A percentile compares a stretch with the other conserved stretches of the same genome.
These are phyloP conservation scores for Calonectria naviculata DNA, from an alignment of 2,329 filamentous ascomycete genomes.

Conservation along the genomic window DNA sequence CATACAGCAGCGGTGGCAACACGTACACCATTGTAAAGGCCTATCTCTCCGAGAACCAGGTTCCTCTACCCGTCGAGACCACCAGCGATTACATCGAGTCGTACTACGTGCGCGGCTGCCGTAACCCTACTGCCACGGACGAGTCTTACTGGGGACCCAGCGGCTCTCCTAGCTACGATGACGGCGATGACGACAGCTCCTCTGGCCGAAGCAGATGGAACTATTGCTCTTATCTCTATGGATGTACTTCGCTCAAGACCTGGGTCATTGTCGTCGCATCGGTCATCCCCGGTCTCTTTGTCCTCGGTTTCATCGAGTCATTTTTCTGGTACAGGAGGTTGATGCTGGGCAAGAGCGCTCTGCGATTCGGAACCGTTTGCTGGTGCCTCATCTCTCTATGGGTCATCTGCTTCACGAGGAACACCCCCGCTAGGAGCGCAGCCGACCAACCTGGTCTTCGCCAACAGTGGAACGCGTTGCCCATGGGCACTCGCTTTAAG, in stretches of 20 bases:
- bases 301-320: conserved; percentile 44
- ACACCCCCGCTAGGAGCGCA: conserved; percentile 13
- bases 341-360: conserved; percentile 43
- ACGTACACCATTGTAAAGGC: conserved; percentile 27
- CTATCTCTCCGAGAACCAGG: conserved; percentile 20
- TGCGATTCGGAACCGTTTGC: conserved; percentile 43
- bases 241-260: conserved; percentile 15
- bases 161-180: background rate
- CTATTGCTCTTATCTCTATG: background rate
- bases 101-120: conserved; percentile 32
- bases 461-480: conserved; percentile 23
- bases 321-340: conserved; percentile 46
- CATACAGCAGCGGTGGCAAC: conserved; percentile 7
- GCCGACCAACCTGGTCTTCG: conserved; percentile 24
- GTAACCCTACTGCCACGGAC: conserved; percentile 26
- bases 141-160: conserved; percentile 17
- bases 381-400: conserved; percentile 41
- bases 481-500: conserved; percentile 15
- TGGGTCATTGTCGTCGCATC: conserved; percentile 40
- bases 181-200: background rate
- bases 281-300: conserved; percentile 41
- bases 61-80: conserved; percentile 18
- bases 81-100: conserved; percentile 24
- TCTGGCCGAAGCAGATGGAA: background rate
- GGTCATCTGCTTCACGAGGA: conserved; percentile 27